Base-by-base conservation (phyloP, 768 basidiomycete species). In the Chalciporus chontae region DNA sequence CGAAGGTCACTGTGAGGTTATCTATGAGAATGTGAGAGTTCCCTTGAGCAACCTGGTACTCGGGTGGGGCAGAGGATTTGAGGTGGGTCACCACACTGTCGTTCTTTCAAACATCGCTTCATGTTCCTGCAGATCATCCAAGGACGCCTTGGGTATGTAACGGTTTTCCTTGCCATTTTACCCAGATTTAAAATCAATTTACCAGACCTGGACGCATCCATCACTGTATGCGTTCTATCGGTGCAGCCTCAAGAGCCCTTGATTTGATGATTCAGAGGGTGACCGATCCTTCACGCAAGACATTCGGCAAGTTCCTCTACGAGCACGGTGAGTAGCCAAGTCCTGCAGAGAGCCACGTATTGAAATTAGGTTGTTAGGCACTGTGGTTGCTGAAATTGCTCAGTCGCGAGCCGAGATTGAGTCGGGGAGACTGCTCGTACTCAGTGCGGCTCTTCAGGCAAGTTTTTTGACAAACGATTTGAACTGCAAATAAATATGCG, bases 181-280 rank as follows among this genome's bases (percentile, higher is more conserved):
- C 3, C 19, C 2, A 14, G 23, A 17, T 21, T 43, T 50, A 19
- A 44, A 2, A 55, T 31, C 7, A 32, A 40, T 27, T 36, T 43
- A 41, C 58, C 36, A 92, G 91, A 37, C 94, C 94, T 44, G 94
- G 94, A n/a, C 86, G 94, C 48, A 89, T 95, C 59, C 94, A 95
- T 62, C 91, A 94, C 64, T 96, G 95, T 75, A 99, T 99, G 96
- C 84, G 96, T 34, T 89, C 91, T 8, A 90, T 99, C 50, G 96
- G 96, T 18, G 79, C 79, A 18, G 96, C 96, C 1, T 82, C 86
- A 52, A 77, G 80, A 19, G 87, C 95, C 3, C 72, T 98, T 49
- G 91, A 96, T 61, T 70, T 89, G 43, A 84, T 97, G 82, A 77
- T 99, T 40, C 80, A 85, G 59, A 83, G 96, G 8, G 92, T 94